Evolutionary conservation across 148 eudicot species (phyloP), one percentile per base, ranked within the genome.

Genomic region (Fagopyrum homotropicum): DNA sequence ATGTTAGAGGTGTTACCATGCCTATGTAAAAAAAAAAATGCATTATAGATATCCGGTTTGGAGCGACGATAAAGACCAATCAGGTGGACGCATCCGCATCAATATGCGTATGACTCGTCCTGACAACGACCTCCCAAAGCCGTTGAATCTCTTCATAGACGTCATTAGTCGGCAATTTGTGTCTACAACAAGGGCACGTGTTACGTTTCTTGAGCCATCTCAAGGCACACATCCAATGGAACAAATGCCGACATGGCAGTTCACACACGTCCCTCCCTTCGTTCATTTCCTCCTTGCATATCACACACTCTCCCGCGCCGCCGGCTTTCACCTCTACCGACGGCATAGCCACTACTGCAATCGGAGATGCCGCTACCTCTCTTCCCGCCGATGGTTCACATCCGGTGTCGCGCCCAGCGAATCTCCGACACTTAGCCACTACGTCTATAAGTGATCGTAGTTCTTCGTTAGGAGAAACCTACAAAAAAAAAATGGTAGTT

Each of bases 121-220:
- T 81, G 70, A 79, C 84, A 59, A 91, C 74, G 61, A 81, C 81
- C 70, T 88, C 90, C 97, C 94, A 86, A 73, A 88, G 78, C 85
- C 98, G 83, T 19, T 84, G 81, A 72, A 91, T 84, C 87, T 94
- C 98, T 1, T 86, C 90, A 80, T 75, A 84, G 57, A 87, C 88
- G 59, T 91, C 93, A 74, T 90, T 91, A 8, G 89, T 84, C 11
- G 97, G 97, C 64, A 94, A 85, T 75, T 70, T 83, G 22, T 75
- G 74, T 72, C 98, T 85, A 71, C 98, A 94, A 44, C 93, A 88
- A 16, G 98, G 98, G 68, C 98, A 94, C 29, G 97, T 91, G 84
- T 88, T 88, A 70, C 86, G 81, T 77, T 83, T 86, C 76, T 75
- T 80, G 48, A 94, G 81, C 98, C 98, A 94, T 47, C 88, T 86